phyloP scores from a whole-genome alignment of 1,139 yeast species.

The Blastobotrys proliferans region DNA sequence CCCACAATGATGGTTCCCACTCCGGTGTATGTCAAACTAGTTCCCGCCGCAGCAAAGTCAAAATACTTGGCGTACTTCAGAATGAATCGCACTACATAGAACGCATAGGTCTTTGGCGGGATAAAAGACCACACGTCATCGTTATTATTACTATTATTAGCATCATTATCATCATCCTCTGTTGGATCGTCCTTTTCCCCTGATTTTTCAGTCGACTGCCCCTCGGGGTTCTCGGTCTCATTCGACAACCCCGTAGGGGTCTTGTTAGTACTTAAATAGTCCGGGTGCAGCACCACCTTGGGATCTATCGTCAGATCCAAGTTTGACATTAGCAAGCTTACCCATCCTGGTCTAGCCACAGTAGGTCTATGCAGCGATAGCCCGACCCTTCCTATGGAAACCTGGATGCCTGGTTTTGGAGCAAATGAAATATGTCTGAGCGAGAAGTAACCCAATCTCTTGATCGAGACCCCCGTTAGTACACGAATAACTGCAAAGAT shows the following conservation, averaged over 20 bases:
- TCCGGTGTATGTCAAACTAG: conserved; percentile 27
- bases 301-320: conserved; percentile 33
- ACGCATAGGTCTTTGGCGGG: conserved; percentile 25
- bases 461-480: conserved; percentile 41
- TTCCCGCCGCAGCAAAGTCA: conserved; percentile 27
- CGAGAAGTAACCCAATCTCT: conserved; percentile 40
- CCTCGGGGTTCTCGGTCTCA: neutral
- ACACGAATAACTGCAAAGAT: conserved; percentile 39
- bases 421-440: conserved; percentile 36
- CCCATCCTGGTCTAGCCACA: conserved; percentile 40
- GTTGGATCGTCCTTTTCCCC: conserved; percentile 15
- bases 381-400: conserved; percentile 36
- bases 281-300: conserved; percentile 25
- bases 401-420: conserved; percentile 34
- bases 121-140: conserved; percentile 21
- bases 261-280: conserved; percentile 10
- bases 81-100: conserved; percentile 27
- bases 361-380: conserved; percentile 39
- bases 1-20: conserved; percentile 31
- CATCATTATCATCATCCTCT: no score
- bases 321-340: conserved; percentile 30
- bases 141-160: no score
- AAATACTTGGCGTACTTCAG: conserved; percentile 28
- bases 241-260: neutral
- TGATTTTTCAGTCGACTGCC: neutral